Percentiles rank a stretch among this genome's conserved stretches.
Conservation (phyloP, 2,329 filamentous ascomycete species). For the Pseudogymnoascus pannorum region DNA sequence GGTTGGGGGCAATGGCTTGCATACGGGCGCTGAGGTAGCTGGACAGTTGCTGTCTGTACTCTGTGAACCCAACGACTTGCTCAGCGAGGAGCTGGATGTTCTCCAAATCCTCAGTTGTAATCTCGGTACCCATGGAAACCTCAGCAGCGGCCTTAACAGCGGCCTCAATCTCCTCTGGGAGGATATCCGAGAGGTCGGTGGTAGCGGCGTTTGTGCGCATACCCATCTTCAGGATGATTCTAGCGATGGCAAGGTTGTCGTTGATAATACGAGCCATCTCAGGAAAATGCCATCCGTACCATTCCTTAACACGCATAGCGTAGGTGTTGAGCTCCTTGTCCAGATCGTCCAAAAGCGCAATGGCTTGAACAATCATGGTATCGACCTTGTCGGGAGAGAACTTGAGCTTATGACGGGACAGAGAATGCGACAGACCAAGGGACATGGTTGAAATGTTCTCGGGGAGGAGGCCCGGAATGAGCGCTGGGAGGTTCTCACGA, state of each 20-base stretch:
- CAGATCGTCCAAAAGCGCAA: constrained; percentile 86
- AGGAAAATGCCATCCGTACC: constrained; percentile 99
- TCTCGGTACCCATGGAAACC: constrained; percentile 97
- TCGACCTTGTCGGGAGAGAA: constrained; percentile 98
- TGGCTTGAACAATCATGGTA: constrained; percentile 98
- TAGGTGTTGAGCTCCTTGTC: constrained; percentile 99
- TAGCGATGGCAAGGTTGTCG: constrained; percentile 91
- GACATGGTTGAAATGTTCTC: constrained; percentile 90
- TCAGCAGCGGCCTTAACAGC: constrained; percentile 92
- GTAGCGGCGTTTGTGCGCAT: constrained; percentile 74
- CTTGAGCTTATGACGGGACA: constrained; percentile 96
- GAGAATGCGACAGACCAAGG: constrained; percentile 90
- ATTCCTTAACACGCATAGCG: constrained; percentile 98
- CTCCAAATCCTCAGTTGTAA: constrained; percentile 82
- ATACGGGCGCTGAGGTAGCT: constrained; percentile 88
- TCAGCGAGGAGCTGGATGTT: constrained; percentile 89
- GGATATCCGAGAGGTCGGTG: constrained; percentile 77
- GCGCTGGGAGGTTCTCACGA: constrained; percentile 78
- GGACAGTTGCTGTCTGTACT: constrained; percentile 81
- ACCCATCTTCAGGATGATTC: constrained; percentile 80
- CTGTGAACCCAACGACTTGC: constrained; percentile 85
- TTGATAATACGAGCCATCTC: constrained; percentile 96
- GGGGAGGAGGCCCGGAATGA: constrained; percentile 81
- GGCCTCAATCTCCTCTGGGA: constrained; percentile 89
- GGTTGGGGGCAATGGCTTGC: constrained; percentile 92